A percentile compares a stretch with the other conserved stretches of the same genome.
phyloP scores from a whole-genome alignment of 495 filamentous ascomycete genomes.

The Penicillium waksmanii region DNA sequence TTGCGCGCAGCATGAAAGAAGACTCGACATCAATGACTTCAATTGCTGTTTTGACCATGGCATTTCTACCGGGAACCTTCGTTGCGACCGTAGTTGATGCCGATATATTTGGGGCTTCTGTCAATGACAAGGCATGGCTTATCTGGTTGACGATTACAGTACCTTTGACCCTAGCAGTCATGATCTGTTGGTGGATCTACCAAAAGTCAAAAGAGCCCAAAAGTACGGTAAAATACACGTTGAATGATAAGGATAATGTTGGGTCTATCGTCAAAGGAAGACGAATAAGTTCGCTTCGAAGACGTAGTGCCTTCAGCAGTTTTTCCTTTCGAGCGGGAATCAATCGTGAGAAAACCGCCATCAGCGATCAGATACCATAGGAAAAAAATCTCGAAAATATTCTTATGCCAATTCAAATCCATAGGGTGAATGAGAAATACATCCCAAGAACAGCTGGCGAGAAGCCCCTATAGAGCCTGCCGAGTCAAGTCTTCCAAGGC shows the following conservation, averaged over 20 bases:
- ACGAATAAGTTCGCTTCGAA: background rate
- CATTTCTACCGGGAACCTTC: conserved; percentile 57
- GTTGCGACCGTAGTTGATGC: conserved; percentile 13
- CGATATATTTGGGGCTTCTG: conserved; percentile 9
- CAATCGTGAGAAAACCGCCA: background rate
- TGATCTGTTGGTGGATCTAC: conserved; percentile 19
- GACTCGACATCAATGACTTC: conserved; percentile 57
- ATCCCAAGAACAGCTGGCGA: too few species aligned
- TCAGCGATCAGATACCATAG: background rate
- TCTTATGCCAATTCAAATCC: too few species aligned
- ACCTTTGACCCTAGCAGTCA: conserved; percentile 14
- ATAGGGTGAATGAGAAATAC: too few species aligned
- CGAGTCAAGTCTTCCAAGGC: too few species aligned
- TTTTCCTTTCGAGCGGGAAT: background rate
- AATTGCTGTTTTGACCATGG: conserved; percentile 57
- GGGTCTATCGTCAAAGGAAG: background rate
- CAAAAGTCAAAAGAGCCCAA: conserved; percentile 4
- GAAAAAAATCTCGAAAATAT: background rate
- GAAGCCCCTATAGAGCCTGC: too few species aligned
- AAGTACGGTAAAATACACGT: background rate
- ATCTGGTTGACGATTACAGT: conserved; percentile 12
- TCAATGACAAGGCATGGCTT: conserved; percentile 7
- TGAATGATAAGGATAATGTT: background rate
- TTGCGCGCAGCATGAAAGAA: conserved; percentile 44
- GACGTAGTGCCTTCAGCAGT: background rate